Conservation (phyloP, 139 green algal genomes). For the Diplosphaera chodatii region DNA sequence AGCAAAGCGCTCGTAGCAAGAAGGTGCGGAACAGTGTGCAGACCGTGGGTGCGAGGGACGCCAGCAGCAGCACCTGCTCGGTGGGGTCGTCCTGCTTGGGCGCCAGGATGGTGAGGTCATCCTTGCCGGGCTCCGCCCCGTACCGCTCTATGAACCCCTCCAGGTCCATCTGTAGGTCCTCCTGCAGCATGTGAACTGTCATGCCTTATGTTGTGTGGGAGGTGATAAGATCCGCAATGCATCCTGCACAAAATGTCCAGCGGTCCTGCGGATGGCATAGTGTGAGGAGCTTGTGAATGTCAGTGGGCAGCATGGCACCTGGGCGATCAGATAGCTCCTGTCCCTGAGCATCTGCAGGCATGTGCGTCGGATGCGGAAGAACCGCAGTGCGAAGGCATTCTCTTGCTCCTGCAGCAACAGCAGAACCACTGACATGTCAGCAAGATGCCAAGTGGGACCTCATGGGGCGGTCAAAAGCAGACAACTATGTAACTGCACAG, state of each 20-base stretch:
- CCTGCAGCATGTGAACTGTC: constrained; percentile 19
- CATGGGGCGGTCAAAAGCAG: too few species aligned
- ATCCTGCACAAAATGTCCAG: too few species aligned
- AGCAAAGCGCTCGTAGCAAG: too few species aligned
- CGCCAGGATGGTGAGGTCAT: constrained; percentile 79
- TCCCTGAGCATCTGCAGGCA: constrained; percentile 89
- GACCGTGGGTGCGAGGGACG: too few species aligned
- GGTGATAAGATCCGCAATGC: too few species aligned
- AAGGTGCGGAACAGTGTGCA: too few species aligned
- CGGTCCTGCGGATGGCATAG: too few species aligned
- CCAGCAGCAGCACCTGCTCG: constrained; percentile 57
- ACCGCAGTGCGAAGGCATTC: constrained; percentile 4
- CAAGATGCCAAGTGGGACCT: too few species aligned
- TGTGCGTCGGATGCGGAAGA: constrained; percentile 73
- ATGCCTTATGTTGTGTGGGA: too few species aligned
- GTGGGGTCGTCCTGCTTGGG: constrained; percentile 68
- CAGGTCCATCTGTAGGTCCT: constrained; percentile 63
- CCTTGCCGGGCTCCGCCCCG: constrained; percentile 62
- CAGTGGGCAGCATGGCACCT: constrained; percentile 50
- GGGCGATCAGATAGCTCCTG: constrained; percentile 77
- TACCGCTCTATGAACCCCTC: constrained; percentile 77
- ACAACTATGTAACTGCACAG: too few species aligned
- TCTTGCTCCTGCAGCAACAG: constrained; percentile 72
- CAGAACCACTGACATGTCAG: too few species aligned
- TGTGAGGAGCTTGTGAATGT: too few species aligned